These are phyloP conservation scores for Mariannaea sp. DNA, from an alignment of 2,329 filamentous ascomycete species.

Conservation along the genomic window DNA sequence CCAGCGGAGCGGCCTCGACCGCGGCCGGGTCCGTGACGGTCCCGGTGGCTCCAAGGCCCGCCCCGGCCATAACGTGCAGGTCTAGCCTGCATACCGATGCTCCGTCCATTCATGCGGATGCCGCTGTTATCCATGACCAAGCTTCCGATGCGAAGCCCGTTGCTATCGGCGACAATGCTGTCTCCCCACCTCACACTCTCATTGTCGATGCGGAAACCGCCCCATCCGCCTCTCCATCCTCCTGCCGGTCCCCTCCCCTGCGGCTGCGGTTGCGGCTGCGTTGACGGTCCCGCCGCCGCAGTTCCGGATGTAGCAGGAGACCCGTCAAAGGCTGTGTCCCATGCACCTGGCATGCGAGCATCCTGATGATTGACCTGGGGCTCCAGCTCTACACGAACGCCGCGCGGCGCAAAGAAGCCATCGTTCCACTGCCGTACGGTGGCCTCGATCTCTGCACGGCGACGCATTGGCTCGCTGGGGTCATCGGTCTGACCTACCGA, in stretches of 20 bases:
- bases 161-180: conserved; percentile 49
- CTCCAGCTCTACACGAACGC: conserved; percentile 49
- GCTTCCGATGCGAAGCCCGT: conserved; percentile 53
- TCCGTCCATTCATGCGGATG: conserved; percentile 37
- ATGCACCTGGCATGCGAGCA: conserved; percentile 35
- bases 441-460: conserved; percentile 42
- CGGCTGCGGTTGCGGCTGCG: conserved; percentile 20
- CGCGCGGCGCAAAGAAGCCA: conserved; percentile 58
- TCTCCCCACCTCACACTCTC: conserved; percentile 51
- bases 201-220: conserved; percentile 49
- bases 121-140: conserved; percentile 49
- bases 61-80: conserved; percentile 4
- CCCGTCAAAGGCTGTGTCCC: conserved; percentile 32
- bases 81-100: not conserved
- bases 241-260: not conserved
- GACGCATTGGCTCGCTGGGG: conserved; percentile 33
- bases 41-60: conserved; percentile 7
- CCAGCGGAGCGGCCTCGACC: conserved; percentile 21
- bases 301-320: conserved; percentile 7
- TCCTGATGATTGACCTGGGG: conserved; percentile 12
- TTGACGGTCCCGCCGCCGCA: conserved; percentile 15
- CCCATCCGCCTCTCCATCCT: conserved; percentile 28
- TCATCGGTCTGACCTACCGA: conserved; percentile 9
- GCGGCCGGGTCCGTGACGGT: conserved; percentile 13
- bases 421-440: conserved; percentile 61